Conservation (phyloP, 2,329 filamentous ascomycete genomes). For the Aspergillus udagawae region DNA sequence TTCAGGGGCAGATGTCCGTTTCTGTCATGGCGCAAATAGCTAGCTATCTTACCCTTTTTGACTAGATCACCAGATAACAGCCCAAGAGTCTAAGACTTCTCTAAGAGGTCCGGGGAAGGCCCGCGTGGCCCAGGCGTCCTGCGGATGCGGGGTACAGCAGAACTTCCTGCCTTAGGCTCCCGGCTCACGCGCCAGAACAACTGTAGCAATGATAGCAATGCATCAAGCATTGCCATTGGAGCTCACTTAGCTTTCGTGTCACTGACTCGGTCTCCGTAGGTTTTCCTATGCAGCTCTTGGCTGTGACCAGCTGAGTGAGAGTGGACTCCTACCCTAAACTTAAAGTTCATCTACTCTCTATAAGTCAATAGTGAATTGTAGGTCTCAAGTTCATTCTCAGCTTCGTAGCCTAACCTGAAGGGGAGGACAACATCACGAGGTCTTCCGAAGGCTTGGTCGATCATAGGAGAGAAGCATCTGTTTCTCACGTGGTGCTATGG, state of each 20-base stretch:
- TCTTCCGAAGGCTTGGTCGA: conserved; percentile 1
- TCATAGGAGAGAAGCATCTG: neutral
- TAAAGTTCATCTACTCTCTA: neutral
- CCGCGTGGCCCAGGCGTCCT: conserved; percentile 18
- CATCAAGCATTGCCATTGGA: neutral
- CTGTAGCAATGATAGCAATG: neutral
- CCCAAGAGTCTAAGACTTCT: neutral
- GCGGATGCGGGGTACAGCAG: conserved; percentile 22
- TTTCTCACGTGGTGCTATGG: neutral
- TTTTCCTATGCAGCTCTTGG: neutral
- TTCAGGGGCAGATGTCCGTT: neutral
- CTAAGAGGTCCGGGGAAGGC: conserved; percentile 13
- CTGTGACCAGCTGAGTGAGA: neutral
- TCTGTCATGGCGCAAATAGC: neutral
- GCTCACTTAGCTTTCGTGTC: neutral
- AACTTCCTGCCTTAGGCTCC: neutral
- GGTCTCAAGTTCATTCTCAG: neutral
- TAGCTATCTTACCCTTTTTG: neutral
- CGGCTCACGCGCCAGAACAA: neutral
- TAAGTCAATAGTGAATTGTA: neutral
- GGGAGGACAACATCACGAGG: neutral
- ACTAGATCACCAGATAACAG: neutral
- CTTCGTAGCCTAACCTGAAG: neutral
- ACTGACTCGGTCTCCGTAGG: neutral
- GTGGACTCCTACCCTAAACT: neutral